Percentiles rank a stretch among this genome's conserved stretches.
phyloP scores from a whole-genome alignment of 2,329 filamentous ascomycete genomes.

The Colletotrichum endophyticum region DNA sequence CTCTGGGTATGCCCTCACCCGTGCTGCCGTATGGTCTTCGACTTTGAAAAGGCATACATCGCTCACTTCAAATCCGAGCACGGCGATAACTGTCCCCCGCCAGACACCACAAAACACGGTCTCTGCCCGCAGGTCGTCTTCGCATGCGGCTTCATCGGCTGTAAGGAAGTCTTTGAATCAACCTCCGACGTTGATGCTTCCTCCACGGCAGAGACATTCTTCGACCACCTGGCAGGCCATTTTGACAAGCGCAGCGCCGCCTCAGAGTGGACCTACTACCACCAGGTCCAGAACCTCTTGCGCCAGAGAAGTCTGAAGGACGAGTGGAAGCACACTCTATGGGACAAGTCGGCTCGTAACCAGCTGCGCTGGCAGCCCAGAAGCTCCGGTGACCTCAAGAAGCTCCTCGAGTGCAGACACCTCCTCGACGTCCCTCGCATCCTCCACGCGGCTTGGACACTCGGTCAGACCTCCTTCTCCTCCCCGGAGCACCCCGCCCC shows the following conservation, averaged over 20 bases:
- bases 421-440: constrained; percentile 43
- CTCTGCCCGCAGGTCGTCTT: constrained; percentile 50
- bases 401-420: constrained; percentile 49
- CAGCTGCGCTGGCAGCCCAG: constrained; percentile 44
- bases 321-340: constrained; percentile 50
- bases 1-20: constrained; percentile 48
- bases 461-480: constrained; percentile 45
- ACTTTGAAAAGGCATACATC: constrained; percentile 49
- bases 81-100: constrained; percentile 32
- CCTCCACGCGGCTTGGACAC: constrained; percentile 48
- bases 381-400: constrained; percentile 47
- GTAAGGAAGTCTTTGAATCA: constrained; percentile 49
- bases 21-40: constrained; percentile 46
- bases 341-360: constrained; percentile 47
- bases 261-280: constrained; percentile 45
- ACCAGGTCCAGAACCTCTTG: constrained; percentile 49
- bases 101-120: constrained; percentile 43
- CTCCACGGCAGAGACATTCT: constrained; percentile 45
- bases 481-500: constrained; percentile 23
- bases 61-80: constrained; percentile 49
- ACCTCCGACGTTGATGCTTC: constrained; percentile 38
- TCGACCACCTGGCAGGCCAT: constrained; percentile 52
- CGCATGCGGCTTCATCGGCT: constrained; percentile 45
- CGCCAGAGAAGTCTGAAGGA: constrained; percentile 47
- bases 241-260: constrained; percentile 33